These are phyloP conservation scores for Penicillium egyptiacum DNA, from an alignment of 495 filamentous ascomycete genomes.

Conservation along the genomic window DNA sequence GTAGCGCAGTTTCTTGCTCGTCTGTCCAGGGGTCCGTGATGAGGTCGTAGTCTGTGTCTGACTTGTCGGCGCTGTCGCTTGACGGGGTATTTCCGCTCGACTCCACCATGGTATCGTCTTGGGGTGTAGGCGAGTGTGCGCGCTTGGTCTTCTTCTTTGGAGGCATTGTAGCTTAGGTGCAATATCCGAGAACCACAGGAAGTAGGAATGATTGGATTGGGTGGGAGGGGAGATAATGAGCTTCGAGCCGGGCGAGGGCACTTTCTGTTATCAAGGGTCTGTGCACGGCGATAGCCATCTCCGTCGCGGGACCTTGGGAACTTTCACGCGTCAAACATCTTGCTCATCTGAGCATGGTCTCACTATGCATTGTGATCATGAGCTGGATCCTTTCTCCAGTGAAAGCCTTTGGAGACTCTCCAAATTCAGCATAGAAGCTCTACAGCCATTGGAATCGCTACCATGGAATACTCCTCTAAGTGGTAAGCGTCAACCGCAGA, in stretches of 20 bases:
- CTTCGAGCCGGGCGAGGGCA: conserved; percentile 10
- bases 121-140: conserved; percentile 34
- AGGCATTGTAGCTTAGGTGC: conserved; percentile 56
- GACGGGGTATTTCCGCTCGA: conserved; percentile 38
- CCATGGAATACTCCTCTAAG: conserved; percentile 38
- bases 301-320: conserved; percentile 19
- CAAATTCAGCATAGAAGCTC: conserved; percentile 41
- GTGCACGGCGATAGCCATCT: conserved; percentile 32
- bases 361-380: conserved; percentile 50
- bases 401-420: conserved; percentile 64
- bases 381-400: conserved; percentile 66
- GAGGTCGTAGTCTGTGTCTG: conserved; percentile 41
- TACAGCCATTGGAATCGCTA: conserved; percentile 41
- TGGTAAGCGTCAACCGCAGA: conserved; percentile 27
- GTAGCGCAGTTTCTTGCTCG: conserved; percentile 86
- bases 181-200: neutral
- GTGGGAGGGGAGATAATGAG: conserved; percentile 6
- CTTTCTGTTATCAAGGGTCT: conserved; percentile 38
- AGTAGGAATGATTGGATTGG: neutral
- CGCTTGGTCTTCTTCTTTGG: conserved; percentile 64
- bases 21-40: conserved; percentile 85
- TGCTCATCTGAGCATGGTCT: conserved; percentile 22
- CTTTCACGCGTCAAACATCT: conserved; percentile 15
- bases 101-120: conserved; percentile 39
- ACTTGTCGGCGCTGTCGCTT: conserved; percentile 34